Base-by-base conservation (phyloP, 2,329 filamentous ascomycete genomes). In the Rutstroemia sp. region DNA sequence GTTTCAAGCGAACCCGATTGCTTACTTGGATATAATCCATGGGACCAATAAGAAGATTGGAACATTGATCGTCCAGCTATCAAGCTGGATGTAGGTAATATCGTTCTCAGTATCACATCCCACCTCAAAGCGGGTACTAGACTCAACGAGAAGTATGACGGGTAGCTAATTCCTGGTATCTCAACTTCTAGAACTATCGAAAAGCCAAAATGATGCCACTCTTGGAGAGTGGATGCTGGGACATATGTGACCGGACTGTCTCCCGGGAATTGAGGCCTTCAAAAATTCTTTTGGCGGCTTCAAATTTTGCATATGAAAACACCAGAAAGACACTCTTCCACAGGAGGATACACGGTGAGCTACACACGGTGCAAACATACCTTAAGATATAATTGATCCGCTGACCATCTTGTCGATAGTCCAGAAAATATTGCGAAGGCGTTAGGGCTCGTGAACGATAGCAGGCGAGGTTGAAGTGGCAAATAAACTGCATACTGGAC, bases 261-360 rank as follows among this genome's bases (percentile, higher is more conserved):
- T 23, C 23, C 2, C 25, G 7, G 25, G 25, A 1, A 44, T 62
- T 27, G 30, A 57, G 16, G 39, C 64, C 5, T 65, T 66, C 45
- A 59, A 60, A 42, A 54, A 54, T 5, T 51, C 50, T 1, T 68
- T 65, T 34, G 59, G 64, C 3, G 42, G 25, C 19, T 64, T 68
- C 50, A 62, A 61, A 34, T 40, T 12, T 19, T 49, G 59, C 1
- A 50, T 65, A 8, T 47, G 53, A 8, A 59, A 46, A 21, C 57
- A 62, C n/a, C 60, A 66, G 38, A 64, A 61, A 30, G 48, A 62
- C 2, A 61, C 55, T 9, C 62, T 61, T 3, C 44, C 53, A 4
- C 64, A 59, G 58, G 60, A 58, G 2, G 62, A 64, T 2, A 67
- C 62, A 1, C 46, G 57, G 27, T 66, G 63, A 61, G 58, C 61